These are phyloP conservation scores for Hordeum pubiflorum DNA, from an alignment of 202 grass and related monocot genomes.

Conservation along the genomic window DNA sequence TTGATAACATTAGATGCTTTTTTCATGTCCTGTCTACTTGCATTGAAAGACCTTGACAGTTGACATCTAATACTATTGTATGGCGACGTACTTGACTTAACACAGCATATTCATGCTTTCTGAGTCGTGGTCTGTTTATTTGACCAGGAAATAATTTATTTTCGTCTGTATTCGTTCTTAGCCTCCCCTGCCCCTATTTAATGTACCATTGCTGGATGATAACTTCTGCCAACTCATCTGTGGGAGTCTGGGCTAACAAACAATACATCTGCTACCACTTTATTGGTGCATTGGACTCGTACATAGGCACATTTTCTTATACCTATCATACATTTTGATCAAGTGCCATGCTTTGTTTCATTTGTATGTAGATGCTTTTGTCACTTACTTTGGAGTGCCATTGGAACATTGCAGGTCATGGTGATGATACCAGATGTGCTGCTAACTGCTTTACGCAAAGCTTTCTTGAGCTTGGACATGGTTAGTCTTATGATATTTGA, in stretches of 20 bases:
- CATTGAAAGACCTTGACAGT: not conserved
- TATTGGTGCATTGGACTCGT: not conserved
- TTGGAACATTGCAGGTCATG: conserved; percentile 62
- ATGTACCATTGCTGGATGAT: not conserved
- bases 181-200: not conserved
- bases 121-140: not conserved
- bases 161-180: not conserved
- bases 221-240: not conserved
- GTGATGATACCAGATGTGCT: conserved; percentile 92
- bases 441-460: conserved; percentile 69
- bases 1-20: not conserved
- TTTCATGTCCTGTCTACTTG: not conserved
- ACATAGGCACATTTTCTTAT: not conserved
- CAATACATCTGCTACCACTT: not conserved
- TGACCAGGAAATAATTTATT: not conserved
- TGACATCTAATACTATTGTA: not conserved
- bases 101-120: not conserved
- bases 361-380: conserved; percentile 5
- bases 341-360: not conserved
- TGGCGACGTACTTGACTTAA: not conserved
- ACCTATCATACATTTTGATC: not conserved
- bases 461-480: conserved; percentile 61
- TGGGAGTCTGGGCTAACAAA: not conserved
- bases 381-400: conserved; percentile 15
- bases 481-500: conserved; percentile 75